These are phyloP conservation scores for Calonectria pauciramosa DNA, from an alignment of 2,329 filamentous ascomycete genomes.

Conservation along the genomic window DNA sequence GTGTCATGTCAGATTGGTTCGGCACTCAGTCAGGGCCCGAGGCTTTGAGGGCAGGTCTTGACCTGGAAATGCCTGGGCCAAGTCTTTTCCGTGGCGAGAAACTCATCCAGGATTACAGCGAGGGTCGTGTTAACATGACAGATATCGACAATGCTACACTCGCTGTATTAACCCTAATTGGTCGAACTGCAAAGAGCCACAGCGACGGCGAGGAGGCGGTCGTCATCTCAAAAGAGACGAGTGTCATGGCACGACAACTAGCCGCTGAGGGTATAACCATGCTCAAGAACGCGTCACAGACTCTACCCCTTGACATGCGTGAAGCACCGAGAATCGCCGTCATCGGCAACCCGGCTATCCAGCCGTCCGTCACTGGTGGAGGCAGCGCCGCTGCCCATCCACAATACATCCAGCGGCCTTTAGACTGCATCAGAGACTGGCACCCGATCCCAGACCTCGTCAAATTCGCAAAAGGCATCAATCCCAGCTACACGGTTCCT, in stretches of 20 bases:
- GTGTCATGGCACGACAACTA: constrained; percentile 17
- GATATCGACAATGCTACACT: constrained; percentile 11
- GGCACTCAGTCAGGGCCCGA: constrained; percentile 20
- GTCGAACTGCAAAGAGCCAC: background rate
- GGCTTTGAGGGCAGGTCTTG: constrained; percentile 19
- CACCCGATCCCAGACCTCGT: no score
- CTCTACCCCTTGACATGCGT: background rate
- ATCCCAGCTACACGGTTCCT: no score
- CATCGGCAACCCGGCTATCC: constrained; percentile 19
- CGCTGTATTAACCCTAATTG: background rate
- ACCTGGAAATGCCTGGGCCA: constrained; percentile 32
- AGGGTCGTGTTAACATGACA: background rate
- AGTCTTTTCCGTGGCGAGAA: constrained; percentile 24
- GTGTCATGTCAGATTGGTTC: constrained; percentile 37
- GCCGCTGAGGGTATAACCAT: constrained; percentile 25
- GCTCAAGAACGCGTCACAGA: constrained; percentile 21
- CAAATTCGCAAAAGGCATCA: no score
- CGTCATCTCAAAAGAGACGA: constrained; percentile 22
- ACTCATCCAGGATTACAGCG: constrained; percentile 4
- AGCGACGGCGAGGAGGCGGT: background rate
- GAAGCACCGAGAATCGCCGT: constrained; percentile 14
- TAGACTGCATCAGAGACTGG: constrained; percentile 13
- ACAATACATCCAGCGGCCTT: constrained; percentile 19
- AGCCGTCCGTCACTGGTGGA: constrained; percentile 24
- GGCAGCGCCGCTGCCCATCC: constrained; percentile 27